A percentile compares a stretch with the other conserved stretches of the same genome.
Conservation (phyloP, 768 basidiomycete genomes). For the Auricularia heimuer region DNA sequence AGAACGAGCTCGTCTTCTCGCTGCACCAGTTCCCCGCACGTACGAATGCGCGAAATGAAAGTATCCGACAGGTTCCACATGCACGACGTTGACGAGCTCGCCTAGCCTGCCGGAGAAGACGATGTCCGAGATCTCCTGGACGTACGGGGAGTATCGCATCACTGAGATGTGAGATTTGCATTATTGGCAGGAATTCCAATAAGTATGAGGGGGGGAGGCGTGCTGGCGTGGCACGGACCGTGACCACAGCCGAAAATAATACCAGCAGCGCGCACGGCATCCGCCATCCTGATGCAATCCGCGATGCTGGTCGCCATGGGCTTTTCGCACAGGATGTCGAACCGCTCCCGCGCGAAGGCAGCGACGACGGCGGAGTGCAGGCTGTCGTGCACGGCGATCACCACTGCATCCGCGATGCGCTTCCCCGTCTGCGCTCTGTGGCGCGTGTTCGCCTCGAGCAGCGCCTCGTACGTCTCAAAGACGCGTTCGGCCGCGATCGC, state of each 20-base stretch:
- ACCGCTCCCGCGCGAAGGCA: constrained; percentile 72
- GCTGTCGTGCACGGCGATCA: constrained; percentile 72
- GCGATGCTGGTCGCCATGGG: constrained; percentile 73
- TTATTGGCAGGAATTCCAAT: not conserved
- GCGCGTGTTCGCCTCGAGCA: constrained; percentile 50
- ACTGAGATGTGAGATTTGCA: constrained; percentile 34
- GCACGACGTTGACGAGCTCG: constrained; percentile 70
- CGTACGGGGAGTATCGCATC: constrained; percentile 81
- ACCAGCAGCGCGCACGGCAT: constrained; percentile 55
- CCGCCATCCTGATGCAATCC: constrained; percentile 69
- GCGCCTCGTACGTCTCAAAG: constrained; percentile 62
- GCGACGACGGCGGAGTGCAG: constrained; percentile 67
- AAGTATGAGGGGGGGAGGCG: not conserved
- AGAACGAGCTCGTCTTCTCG: constrained; percentile 63
- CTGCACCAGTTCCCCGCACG: constrained; percentile 71
- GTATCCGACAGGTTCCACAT: constrained; percentile 79
- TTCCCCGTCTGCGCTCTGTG: constrained; percentile 40
- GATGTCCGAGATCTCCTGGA: constrained; percentile 54
- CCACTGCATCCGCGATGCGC: constrained; percentile 71
- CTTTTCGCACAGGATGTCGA: constrained; percentile 88
- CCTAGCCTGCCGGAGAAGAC: constrained; percentile 65
- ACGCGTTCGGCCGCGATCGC: constrained; percentile 57
- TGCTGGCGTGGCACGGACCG: constrained; percentile 35
- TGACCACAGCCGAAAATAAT: constrained; percentile 83
- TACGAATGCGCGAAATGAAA: constrained; percentile 87